phyloP scores from a whole-genome alignment of 257 asterid species.

The Mentha longifolia region DNA sequence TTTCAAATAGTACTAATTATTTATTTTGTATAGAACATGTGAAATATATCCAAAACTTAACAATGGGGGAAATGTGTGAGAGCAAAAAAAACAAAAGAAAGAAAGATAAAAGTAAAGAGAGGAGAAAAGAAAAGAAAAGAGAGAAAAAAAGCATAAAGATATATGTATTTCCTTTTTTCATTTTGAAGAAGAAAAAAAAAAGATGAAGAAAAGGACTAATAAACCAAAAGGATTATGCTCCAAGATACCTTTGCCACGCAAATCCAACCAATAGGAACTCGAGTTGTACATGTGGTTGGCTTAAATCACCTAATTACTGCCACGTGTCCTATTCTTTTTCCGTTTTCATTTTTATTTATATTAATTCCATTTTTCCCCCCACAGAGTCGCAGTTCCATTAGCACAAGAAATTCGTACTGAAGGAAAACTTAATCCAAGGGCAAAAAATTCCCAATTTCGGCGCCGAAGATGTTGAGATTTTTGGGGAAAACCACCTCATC shows the following conservation, averaged over 20 bases:
- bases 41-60: background rate
- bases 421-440: background rate
- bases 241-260: conserved; percentile 45
- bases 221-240: conserved; percentile 20
- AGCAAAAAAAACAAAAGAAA: background rate
- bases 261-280: conserved; percentile 43
- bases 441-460: background rate
- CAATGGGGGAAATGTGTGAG: background rate
- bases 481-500: conserved; percentile 47
- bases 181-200: background rate
- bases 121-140: background rate
- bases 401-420: background rate
- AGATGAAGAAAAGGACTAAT: conserved; percentile 10
- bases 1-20: background rate
- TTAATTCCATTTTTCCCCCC: background rate
- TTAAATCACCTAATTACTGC: background rate
- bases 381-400: background rate
- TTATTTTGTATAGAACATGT: too few species aligned
- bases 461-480: conserved; percentile 46
- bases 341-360: conserved; percentile 18
- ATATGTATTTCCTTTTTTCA: too few species aligned
- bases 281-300: conserved; percentile 27
- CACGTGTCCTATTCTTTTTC: conserved; percentile 35
- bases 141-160: background rate
- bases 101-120: background rate